Evolutionary conservation across 768 basidiomycete genomes (phyloP).

Genomic region (Tricholoma furcatifolium): DNA sequence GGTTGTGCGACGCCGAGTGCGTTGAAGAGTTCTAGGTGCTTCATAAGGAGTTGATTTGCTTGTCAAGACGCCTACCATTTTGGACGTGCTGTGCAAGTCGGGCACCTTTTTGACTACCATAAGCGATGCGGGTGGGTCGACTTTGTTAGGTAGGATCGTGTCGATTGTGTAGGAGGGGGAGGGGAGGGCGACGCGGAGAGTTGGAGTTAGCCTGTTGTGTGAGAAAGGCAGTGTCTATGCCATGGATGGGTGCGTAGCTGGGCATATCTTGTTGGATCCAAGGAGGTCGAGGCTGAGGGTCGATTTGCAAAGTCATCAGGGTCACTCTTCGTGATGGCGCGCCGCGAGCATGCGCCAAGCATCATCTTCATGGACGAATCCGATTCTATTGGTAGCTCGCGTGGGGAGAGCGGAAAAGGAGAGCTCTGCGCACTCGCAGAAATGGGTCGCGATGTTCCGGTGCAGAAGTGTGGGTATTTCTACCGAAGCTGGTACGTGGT

Average conservation of each 20-base stretch:
- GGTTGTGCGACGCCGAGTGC: conserved; percentile 95
- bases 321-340: conserved; percentile 96
- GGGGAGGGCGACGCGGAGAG: conserved; percentile 90
- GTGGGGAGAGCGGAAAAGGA: conserved; percentile 90
- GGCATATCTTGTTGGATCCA: too few relatives aligned
- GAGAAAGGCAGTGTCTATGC: too few relatives aligned
- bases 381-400: conserved; percentile 92
- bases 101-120: conserved; percentile 99
- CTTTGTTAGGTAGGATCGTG: conserved; percentile 95
- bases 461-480: conserved; percentile 98
- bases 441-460: conserved; percentile 99
- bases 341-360: conserved; percentile 95
- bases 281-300: too few relatives aligned
- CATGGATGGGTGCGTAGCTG: too few relatives aligned
- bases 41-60: conserved; percentile 67
- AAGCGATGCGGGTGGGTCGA: conserved; percentile 95
- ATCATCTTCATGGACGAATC: conserved; percentile 99
- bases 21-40: conserved; percentile 96
- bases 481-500: conserved; percentile 82
- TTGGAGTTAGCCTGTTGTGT: conserved; percentile 72
- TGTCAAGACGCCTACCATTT: conserved; percentile 97
- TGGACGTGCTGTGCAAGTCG: conserved; percentile 98
- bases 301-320: too few relatives aligned
- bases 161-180: conserved; percentile 97
- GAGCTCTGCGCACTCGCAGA: conserved; percentile 94